Conservation (phyloP, 495 filamentous ascomycete species). For the Daldinia loculata region DNA sequence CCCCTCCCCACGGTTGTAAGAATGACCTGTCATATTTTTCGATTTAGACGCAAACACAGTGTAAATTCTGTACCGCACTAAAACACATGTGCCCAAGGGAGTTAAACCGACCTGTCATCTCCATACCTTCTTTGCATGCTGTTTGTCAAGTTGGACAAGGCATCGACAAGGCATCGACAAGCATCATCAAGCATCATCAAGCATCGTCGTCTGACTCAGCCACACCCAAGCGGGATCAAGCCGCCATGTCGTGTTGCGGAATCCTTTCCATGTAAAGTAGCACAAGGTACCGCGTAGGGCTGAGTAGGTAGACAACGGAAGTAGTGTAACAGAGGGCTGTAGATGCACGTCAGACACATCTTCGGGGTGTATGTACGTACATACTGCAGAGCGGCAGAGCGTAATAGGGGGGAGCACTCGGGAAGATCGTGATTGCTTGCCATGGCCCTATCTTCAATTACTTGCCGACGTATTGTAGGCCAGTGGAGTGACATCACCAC, state of each 20-base stretch:
- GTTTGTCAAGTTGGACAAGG: slow-evolving; percentile 17
- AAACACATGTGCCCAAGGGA: background rate
- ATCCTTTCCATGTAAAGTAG: slow-evolving; percentile 25
- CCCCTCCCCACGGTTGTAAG: slow-evolving; percentile 11
- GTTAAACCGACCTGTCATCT: slow-evolving; percentile 29
- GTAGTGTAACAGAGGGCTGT: slow-evolving; percentile 45
- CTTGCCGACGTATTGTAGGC: background rate
- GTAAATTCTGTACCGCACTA: slow-evolving; percentile 3
- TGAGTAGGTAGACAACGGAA: slow-evolving; percentile 45
- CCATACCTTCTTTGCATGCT: background rate
- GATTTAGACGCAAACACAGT: slow-evolving; percentile 36
- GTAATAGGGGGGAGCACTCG: slow-evolving; percentile 15
- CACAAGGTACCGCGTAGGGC: slow-evolving; percentile 44
- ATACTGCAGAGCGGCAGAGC: slow-evolving; percentile 16
- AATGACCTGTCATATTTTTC: slow-evolving; percentile 35
- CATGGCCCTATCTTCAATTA: background rate
- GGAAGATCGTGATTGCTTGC: slow-evolving; percentile 31
- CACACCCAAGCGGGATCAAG: slow-evolving; percentile 23
- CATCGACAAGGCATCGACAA: background rate
- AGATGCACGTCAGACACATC: slow-evolving; percentile 46
- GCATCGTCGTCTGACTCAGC: slow-evolving; percentile 27
- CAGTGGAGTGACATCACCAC: slow-evolving; percentile 26
- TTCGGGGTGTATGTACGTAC: slow-evolving; percentile 22
- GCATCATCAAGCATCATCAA: background rate
- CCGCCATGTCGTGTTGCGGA: slow-evolving; percentile 23